Conservation (phyloP, 164 flowering plant genomes). For the Umbilicus rupestris region DNA sequence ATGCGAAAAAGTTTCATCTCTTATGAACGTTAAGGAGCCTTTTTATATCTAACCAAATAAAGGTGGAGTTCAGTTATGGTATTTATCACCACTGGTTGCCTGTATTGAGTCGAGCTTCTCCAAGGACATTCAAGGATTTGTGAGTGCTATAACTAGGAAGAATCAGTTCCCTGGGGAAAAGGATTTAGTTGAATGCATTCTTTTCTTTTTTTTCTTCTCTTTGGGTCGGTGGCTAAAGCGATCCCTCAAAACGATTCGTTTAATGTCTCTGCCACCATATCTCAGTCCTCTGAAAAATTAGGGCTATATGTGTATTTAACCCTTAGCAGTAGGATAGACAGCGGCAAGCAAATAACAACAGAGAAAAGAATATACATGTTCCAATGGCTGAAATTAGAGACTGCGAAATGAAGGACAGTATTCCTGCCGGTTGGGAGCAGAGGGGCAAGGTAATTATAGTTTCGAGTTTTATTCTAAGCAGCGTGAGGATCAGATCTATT, state of each 20-base stretch:
- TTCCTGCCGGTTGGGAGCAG: slow-evolving; percentile 4
- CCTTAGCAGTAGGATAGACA: background rate
- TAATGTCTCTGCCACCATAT: background rate
- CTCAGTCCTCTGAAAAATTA: background rate
- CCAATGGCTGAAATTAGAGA: background rate
- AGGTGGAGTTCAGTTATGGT: too few species aligned
- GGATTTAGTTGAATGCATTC: background rate
- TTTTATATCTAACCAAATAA: too few species aligned
- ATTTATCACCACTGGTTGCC: background rate
- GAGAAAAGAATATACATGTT: background rate
- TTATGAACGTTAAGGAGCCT: too few species aligned
- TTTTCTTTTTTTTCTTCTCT: background rate
- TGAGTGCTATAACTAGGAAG: background rate
- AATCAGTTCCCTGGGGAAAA: background rate
- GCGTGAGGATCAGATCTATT: background rate
- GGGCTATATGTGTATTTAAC: background rate
- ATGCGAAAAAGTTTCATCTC: too few species aligned
- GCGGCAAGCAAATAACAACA: background rate
- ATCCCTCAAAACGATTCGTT: background rate
- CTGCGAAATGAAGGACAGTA: background rate
- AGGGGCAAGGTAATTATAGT: background rate
- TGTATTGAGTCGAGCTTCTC: background rate
- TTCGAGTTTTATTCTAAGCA: background rate
- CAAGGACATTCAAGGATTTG: too few species aligned
- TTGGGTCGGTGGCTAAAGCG: background rate